Evolutionary conservation across 768 basidiomycete species (phyloP).

Genomic region (Kwoniella heveanensis): DNA sequence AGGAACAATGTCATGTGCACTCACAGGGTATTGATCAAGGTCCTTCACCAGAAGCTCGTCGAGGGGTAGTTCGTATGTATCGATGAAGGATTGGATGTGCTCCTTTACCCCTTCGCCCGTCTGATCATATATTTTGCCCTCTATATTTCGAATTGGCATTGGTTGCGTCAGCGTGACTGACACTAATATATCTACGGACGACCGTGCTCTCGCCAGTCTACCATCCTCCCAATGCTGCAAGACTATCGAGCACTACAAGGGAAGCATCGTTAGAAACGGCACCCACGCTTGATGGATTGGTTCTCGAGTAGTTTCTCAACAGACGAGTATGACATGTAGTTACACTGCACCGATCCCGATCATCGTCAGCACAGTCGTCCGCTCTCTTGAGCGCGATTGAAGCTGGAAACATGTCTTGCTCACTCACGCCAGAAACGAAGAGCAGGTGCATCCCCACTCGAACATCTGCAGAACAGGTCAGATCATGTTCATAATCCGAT

Average conservation of each 20-base stretch:
- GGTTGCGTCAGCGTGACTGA: no score
- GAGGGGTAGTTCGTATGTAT: constrained; percentile 59
- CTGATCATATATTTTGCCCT: constrained; percentile 53
- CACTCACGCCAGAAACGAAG: constrained; percentile 58
- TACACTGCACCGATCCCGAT: constrained; percentile 16
- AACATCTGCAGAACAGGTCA: constrained; percentile 26
- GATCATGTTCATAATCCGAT: not conserved
- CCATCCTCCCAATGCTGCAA: no score
- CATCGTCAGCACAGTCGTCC: not conserved
- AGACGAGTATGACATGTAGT: constrained; percentile 40
- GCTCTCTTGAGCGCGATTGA: no score
- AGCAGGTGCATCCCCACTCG: constrained; percentile 67
- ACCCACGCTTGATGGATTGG: constrained; percentile 54
- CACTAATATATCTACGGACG: no score
- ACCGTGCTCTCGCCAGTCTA: no score
- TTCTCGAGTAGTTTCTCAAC: constrained; percentile 47
- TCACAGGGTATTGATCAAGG: constrained; percentile 61
- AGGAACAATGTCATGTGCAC: constrained; percentile 15
- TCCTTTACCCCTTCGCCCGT: constrained; percentile 48
- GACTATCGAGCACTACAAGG: no score
- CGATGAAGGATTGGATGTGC: constrained; percentile 56
- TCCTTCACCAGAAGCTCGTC: constrained; percentile 69
- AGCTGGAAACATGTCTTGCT: no score
- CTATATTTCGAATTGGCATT: no score
- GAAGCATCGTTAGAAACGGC: not conserved